A percentile compares a stretch with the other conserved stretches of the same genome.
Evolutionary conservation across 257 asterid species (phyloP).

Genomic region (Avicennia marina): DNA sequence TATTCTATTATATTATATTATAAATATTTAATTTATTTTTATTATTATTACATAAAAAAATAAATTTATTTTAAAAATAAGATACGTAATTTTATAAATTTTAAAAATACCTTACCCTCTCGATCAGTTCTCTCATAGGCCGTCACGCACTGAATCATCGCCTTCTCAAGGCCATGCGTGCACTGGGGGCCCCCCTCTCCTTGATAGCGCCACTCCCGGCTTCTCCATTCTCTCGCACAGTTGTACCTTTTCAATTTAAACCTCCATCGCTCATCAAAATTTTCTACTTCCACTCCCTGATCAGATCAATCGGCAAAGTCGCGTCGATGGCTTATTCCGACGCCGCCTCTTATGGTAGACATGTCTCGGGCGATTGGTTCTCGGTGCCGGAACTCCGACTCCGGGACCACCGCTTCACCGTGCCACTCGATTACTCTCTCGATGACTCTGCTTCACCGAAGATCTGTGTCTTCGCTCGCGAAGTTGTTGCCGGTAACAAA

Average conservation of each 20-base stretch:
- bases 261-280: constrained; percentile 12
- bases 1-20: too few species aligned
- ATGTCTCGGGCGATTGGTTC: constrained; percentile 57
- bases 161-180: constrained; percentile 20
- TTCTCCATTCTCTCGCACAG: constrained; percentile 11
- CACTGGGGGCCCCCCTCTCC: constrained; percentile 24
- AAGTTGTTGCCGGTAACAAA: constrained; percentile 67
- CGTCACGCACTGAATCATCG: constrained; percentile 1
- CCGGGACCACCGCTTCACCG: constrained; percentile 75
- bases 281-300: constrained; percentile 24
- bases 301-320: constrained; percentile 22
- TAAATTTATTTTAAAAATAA: too few species aligned
- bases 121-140: too few species aligned
- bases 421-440: constrained; percentile 72
- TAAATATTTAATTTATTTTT: too few species aligned
- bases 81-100: too few species aligned
- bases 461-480: constrained; percentile 79
- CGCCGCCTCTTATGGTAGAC: constrained; percentile 24
- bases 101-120: too few species aligned
- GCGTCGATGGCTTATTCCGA: constrained; percentile 32
- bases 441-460: constrained; percentile 29
- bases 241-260: constrained; percentile 14
- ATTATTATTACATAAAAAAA: too few species aligned
- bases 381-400: constrained; percentile 89
- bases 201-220: constrained; percentile 40